Evolutionary conservation across 1,139 yeast species (phyloP).

Genomic region (Suhomyces coccinellae): DNA sequence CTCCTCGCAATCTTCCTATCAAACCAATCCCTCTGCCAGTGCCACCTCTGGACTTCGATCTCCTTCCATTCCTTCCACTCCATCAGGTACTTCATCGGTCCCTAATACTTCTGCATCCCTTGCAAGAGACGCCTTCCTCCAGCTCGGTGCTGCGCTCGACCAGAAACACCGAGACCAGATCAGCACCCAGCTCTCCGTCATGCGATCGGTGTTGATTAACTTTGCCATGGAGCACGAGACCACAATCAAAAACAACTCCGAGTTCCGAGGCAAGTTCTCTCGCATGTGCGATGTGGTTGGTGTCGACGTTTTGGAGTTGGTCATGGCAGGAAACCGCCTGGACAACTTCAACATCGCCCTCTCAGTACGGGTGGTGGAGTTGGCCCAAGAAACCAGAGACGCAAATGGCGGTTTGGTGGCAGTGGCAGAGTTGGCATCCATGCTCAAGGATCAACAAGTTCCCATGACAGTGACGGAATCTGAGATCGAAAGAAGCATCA

Average conservation of each 20-base stretch:
- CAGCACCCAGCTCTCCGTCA: conserved; percentile 58
- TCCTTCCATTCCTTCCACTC: neutral
- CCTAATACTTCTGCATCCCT: neutral
- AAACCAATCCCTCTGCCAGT: too few species aligned
- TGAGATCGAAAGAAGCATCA: conserved; percentile 57
- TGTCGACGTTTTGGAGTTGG: conserved; percentile 71
- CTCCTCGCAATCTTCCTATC: neutral
- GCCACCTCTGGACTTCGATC: too few species aligned
- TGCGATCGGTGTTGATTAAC: conserved; percentile 58
- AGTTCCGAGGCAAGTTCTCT: conserved; percentile 68
- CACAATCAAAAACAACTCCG: conserved; percentile 63
- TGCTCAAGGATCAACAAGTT: conserved; percentile 27
- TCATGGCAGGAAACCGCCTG: conserved; percentile 22
- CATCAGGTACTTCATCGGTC: neutral
- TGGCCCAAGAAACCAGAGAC: conserved; percentile 68
- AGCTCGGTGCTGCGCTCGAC: conserved; percentile 22
- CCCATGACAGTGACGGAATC: conserved; percentile 37
- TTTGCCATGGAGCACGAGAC: conserved; percentile 64
- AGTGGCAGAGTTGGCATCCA: conserved; percentile 53
- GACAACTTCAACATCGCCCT: conserved; percentile 65
- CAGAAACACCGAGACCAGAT: conserved; percentile 52
- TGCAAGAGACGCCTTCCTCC: conserved; percentile 22
- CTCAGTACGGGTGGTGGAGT: conserved; percentile 70
- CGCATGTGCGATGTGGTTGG: conserved; percentile 78
- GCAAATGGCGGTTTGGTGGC: conserved; percentile 80